These are phyloP conservation scores for Tarenaya hassleriana DNA, from an alignment of 345 rosid genomes.

Conservation along the genomic window DNA sequence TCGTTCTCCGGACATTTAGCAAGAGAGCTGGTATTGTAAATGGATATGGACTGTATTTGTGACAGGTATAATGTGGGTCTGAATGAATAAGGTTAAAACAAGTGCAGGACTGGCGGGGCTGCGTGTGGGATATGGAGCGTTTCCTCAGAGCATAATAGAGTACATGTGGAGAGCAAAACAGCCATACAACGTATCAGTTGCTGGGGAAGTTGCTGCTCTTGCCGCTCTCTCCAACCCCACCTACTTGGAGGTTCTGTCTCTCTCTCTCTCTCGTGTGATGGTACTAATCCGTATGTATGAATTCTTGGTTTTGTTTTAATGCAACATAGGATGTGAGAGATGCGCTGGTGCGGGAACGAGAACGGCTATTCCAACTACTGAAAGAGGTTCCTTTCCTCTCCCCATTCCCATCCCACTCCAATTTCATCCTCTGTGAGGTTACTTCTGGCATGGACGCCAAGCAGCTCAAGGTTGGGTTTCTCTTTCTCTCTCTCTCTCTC, in stretches of 20 bases:
- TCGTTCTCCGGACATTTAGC: conserved; percentile 95
- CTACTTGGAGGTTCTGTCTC: conserved; percentile 53
- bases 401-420: conserved; percentile 78
- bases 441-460: conserved; percentile 74
- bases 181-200: conserved; percentile 91
- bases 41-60: no score
- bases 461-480: conserved; percentile 59
- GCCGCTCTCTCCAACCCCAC: conserved; percentile 68
- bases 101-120: conserved; percentile 84
- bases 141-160: conserved; percentile 76
- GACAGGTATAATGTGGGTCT: no score
- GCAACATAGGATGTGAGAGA: conserved; percentile 60
- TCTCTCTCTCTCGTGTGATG: no score
- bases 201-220: conserved; percentile 90
- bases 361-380: conserved; percentile 63
- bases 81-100: background rate
- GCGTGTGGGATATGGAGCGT: conserved; percentile 93
- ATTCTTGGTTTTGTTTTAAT: no score
- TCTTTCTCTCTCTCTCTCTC: no score
- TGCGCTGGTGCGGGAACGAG: conserved; percentile 62
- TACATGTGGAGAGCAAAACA: conserved; percentile 92
- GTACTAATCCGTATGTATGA: no score
- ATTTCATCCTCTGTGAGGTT: conserved; percentile 86
- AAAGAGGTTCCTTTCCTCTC: conserved; percentile 69
- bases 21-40: conserved; percentile 81